Evolutionary conservation across 2,329 filamentous ascomycete genomes (phyloP).

Genomic region (Stachybotrys chlorohalonatus): DNA sequence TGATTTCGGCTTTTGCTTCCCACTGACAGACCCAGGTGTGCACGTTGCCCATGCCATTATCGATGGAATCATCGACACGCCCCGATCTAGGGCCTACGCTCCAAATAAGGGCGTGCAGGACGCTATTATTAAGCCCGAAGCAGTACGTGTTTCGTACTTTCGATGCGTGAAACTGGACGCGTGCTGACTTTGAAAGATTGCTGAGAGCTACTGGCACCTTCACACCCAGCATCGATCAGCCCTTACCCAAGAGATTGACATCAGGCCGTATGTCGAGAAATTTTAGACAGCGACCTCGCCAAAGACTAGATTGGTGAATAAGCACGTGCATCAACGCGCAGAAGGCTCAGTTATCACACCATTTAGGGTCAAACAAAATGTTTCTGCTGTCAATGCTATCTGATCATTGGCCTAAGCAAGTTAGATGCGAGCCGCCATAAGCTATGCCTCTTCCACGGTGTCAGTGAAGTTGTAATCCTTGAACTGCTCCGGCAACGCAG

Average conservation of each 20-base stretch:
- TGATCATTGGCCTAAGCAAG: too few relatives aligned
- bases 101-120: constrained; percentile 38
- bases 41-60: constrained; percentile 78
- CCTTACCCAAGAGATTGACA: constrained; percentile 75
- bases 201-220: constrained; percentile 76
- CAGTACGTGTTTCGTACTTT: constrained; percentile 40
- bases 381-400: too few relatives aligned
- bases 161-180: too few relatives aligned
- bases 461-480: background rate
- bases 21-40: constrained; percentile 33
- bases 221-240: constrained; percentile 72
- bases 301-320: too few relatives aligned
- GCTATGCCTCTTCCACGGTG: background rate
- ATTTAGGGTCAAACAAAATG: too few relatives aligned
- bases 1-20: background rate
- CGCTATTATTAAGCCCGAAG: constrained; percentile 64
- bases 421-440: background rate
- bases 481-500: background rate
- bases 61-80: constrained; percentile 79
- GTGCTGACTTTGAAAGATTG: constrained; percentile 52
- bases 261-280: constrained; percentile 75
- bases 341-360: too few relatives aligned
- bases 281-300: constrained; percentile 40
- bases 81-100: constrained; percentile 48
- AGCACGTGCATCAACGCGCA: too few relatives aligned